Evolutionary conservation across 2,329 filamentous ascomycete genomes (phyloP), one percentile per base, ranked within the genome.

Genomic region (Xylariales sp.): DNA sequence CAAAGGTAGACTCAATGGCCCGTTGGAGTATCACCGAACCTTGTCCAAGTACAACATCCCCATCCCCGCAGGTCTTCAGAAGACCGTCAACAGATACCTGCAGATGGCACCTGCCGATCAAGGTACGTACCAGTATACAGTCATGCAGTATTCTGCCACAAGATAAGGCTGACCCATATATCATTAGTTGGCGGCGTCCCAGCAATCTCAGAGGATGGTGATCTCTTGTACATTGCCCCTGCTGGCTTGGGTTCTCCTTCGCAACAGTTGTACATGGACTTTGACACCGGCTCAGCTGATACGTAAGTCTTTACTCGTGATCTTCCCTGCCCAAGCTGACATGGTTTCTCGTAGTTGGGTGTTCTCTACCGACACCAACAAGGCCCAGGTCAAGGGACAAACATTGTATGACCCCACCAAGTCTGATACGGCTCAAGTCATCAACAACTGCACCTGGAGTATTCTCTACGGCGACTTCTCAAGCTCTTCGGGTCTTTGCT

Each of bases 201-300:
- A 14, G 62, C 68, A 3, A 46, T 56, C 32, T 59, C 68, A 2
- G 52, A 69, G 18, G 57, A 61, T 15, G 63, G 57, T 15, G 70
- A 73, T 47, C 54, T 68, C 40, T 58, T 68, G 40, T 73, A 64
- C 56, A 54, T 71, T 19, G 61, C 66, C 21, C 63, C 72, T 20
- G 51, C 73, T 19, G 54, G 64, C 36, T 53, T 77, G 34, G 73
- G 73, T 8, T 70, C 60, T 11, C 73, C 73, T 0, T 63, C 69
- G 1, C 73, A 77, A 46, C 59, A 54, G 5, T 42, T 76, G 31
- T 68, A 65, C 34, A 53, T 77, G 31, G 66, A 73, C n/a, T 50
- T 77, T 18, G 74, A 77, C 48, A 77, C 73, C 2, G 75, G 74
- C 9, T 78, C 74, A 6, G 64, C 69, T 8, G 75, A 78, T 44